These are phyloP conservation scores for Talaromyces adpressus DNA, from an alignment of 495 filamentous ascomycete genomes.

Conservation along the genomic window DNA sequence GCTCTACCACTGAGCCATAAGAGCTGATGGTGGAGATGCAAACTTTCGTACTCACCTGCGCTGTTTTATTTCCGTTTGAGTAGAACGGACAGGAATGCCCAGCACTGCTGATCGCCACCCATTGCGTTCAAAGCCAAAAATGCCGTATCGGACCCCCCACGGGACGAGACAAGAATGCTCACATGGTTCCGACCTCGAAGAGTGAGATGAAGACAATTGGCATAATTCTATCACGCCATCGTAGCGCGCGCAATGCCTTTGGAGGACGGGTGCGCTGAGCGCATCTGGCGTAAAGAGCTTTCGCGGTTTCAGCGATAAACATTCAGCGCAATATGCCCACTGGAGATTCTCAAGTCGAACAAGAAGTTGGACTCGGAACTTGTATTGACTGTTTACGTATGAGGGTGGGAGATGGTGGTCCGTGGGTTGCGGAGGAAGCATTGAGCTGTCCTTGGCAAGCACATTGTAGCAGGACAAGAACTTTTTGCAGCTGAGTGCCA, in stretches of 20 bases:
- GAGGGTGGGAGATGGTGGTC: background rate
- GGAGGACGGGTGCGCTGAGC: background rate
- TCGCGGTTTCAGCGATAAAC: background rate
- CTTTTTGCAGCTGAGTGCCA: background rate
- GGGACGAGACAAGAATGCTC: background rate
- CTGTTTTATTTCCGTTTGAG: background rate
- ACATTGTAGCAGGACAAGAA: background rate
- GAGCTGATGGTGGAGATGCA: slow-evolving; percentile 3
- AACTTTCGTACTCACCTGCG: background rate
- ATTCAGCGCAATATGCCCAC: background rate
- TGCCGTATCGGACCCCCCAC: background rate
- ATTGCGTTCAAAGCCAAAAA: background rate
- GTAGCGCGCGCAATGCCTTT: background rate
- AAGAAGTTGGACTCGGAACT: background rate
- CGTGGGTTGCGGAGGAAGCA: background rate
- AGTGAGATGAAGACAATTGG: background rate
- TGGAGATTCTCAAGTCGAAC: background rate
- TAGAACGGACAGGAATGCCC: background rate
- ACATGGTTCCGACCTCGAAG: background rate
- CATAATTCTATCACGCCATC: background rate
- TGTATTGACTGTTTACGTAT: background rate
- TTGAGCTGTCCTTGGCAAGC: background rate
- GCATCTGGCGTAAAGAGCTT: background rate
- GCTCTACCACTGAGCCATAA: slow-evolving; percentile 25
- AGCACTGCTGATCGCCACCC: background rate